A percentile compares a stretch with the other conserved stretches of the same genome.
These are phyloP conservation scores for Anisodus tanguticus DNA, from an alignment of 257 asterid genomes.

Conservation along the genomic window DNA sequence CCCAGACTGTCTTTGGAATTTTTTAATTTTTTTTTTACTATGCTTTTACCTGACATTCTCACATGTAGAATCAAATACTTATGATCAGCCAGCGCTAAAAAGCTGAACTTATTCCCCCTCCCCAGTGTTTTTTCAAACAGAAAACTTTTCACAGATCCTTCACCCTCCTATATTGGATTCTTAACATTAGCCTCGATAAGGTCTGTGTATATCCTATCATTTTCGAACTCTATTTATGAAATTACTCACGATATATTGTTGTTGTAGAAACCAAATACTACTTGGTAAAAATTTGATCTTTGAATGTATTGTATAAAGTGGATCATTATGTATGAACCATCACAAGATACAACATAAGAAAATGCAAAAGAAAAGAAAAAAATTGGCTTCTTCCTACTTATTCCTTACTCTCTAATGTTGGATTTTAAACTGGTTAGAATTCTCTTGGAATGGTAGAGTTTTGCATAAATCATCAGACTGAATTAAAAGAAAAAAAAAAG, in stretches of 20 bases:
- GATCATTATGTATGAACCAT: neutral
- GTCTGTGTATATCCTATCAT: too few relatives aligned
- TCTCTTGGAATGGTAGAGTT: neutral
- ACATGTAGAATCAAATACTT: constrained; percentile 37
- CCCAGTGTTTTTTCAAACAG: neutral
- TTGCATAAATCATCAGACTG: neutral
- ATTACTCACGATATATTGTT: too few relatives aligned
- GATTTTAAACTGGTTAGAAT: neutral
- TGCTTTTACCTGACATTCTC: constrained; percentile 48
- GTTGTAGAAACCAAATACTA: neutral
- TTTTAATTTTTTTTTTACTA: constrained; percentile 21
- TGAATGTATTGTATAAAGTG: neutral
- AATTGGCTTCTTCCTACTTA: neutral
- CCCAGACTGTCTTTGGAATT: neutral
- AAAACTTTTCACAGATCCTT: constrained; percentile 6
- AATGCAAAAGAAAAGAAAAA: neutral
- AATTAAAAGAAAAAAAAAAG: neutral
- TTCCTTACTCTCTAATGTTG: neutral
- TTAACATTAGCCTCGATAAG: neutral
- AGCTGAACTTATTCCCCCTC: neutral
- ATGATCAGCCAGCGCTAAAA: constrained; percentile 20
- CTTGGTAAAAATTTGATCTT: neutral
- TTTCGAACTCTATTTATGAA: too few relatives aligned
- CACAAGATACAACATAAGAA: neutral
- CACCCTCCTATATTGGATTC: constrained; percentile 17